phyloP scores from a whole-genome alignment of 2,329 filamentous ascomycete species.

The Calonectria fujianensis region DNA sequence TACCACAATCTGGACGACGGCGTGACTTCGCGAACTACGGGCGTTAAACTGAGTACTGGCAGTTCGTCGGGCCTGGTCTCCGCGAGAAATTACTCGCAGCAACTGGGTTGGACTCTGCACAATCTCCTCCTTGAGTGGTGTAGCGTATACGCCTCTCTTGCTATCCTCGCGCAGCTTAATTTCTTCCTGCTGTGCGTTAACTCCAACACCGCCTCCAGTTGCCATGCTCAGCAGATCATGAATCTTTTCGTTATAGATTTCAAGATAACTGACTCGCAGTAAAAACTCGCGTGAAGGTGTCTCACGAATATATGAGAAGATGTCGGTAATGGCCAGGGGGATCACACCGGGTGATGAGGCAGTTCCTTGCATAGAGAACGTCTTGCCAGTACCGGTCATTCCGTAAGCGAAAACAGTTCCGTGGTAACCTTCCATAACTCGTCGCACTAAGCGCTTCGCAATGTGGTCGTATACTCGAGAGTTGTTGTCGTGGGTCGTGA shows the following conservation, averaged over 20 bases:
- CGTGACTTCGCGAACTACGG: constrained; percentile 96
- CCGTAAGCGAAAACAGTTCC: constrained; percentile 99
- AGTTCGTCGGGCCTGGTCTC: constrained; percentile 91
- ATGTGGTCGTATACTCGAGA: constrained; percentile 94
- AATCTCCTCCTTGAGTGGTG: constrained; percentile 97
- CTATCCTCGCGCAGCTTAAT: constrained; percentile 98
- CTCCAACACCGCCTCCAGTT: constrained; percentile 72
- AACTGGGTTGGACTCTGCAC: constrained; percentile 98
- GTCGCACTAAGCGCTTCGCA: constrained; percentile 93
- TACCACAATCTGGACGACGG: constrained; percentile 98
- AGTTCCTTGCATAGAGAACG: constrained; percentile 99
- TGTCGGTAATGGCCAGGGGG: constrained; percentile 96
- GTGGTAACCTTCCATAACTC: constrained; percentile 99
- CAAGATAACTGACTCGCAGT: constrained; percentile 95
- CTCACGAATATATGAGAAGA: constrained; percentile 99
- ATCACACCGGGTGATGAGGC: constrained; percentile 97
- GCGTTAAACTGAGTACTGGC: constrained; percentile 98
- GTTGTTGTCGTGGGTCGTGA: constrained; percentile 95
- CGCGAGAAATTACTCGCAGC: constrained; percentile 93
- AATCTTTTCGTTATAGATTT: constrained; percentile 99
- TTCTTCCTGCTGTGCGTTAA: constrained; percentile 82
- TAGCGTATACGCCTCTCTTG: constrained; percentile 97
- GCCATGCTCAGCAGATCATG: constrained; percentile 92
- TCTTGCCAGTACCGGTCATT: constrained; percentile 99
- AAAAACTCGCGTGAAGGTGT: constrained; percentile 96